Evolutionary conservation across 2,329 filamentous ascomycete species (phyloP).

Genomic region (Westerdykella ornata): DNA sequence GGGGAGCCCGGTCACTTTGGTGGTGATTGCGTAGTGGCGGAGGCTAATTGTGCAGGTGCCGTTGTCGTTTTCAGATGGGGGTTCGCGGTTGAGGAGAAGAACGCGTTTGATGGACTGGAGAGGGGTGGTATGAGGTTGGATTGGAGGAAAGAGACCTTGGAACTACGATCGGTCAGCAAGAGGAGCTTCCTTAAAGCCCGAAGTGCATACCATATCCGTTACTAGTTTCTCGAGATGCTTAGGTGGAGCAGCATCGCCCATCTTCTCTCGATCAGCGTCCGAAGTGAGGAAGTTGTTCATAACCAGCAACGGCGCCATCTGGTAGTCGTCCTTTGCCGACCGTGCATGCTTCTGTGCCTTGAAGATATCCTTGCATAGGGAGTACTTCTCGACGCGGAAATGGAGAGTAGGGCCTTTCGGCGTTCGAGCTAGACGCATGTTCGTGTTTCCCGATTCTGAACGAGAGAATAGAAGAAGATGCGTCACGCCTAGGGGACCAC

Average conservation of each 20-base stretch:
- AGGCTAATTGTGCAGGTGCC: conserved; percentile 74
- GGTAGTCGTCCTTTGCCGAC: conserved; percentile 71
- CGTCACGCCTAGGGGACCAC: conserved; percentile 84
- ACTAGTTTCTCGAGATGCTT: conserved; percentile 90
- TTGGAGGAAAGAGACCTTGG: conserved; percentile 91
- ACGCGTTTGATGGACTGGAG: conserved; percentile 89
- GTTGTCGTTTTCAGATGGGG: conserved; percentile 29
- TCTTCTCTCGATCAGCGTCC: conserved; percentile 30
- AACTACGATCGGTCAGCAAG: conserved; percentile 44
- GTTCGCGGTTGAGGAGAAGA: conserved; percentile 79
- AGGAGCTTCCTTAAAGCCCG: neutral
- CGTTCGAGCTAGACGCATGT: conserved; percentile 77
- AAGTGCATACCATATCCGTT: conserved; percentile 58
- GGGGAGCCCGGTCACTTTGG: conserved; percentile 75
- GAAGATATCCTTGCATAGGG: conserved; percentile 82
- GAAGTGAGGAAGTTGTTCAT: conserved; percentile 94
- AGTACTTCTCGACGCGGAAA: conserved; percentile 93
- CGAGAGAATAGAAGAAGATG: conserved; percentile 91
- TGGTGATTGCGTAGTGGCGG: conserved; percentile 92
- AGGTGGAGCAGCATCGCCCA: conserved; percentile 59
- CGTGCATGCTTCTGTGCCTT: conserved; percentile 76
- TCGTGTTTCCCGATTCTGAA: conserved; percentile 84
- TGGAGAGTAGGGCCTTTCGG: conserved; percentile 88
- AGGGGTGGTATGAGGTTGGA: conserved; percentile 84
- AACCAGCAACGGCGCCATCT: conserved; percentile 80